phyloP scores from a whole-genome alignment of 2,329 filamentous ascomycete genomes.

The Ophiostoma ips region DNA sequence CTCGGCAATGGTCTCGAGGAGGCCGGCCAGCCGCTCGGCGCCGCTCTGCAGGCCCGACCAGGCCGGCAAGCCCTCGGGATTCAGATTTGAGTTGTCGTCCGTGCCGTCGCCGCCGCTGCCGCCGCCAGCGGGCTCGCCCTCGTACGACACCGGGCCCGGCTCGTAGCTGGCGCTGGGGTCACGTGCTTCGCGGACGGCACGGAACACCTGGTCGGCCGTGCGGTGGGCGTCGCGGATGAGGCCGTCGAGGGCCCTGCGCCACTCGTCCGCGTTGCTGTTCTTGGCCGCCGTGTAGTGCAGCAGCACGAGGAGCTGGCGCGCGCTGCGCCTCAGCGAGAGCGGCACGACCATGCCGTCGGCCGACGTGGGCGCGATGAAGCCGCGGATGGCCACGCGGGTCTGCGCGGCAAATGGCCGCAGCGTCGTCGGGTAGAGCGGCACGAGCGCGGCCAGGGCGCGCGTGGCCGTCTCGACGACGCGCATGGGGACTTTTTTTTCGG shows the following conservation, averaged over 20 bases:
- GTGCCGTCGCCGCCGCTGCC: conserved; percentile 24
- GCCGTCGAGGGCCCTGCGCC: conserved; percentile 51
- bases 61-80: conserved; percentile 33
- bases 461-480: conserved; percentile 53
- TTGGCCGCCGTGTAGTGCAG: conserved; percentile 73
- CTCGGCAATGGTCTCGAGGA: conserved; percentile 51
- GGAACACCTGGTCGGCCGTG: conserved; percentile 63
- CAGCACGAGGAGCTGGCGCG: conserved; percentile 53
- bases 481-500: conserved; percentile 26
- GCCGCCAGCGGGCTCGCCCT: conserved; percentile 34
- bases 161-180: conserved; percentile 46
- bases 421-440: conserved; percentile 71
- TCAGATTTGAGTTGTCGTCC: conserved; percentile 30
- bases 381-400: conserved; percentile 45
- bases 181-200: conserved; percentile 71
- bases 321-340: conserved; percentile 37
- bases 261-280: conserved; percentile 62
- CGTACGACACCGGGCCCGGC: conserved; percentile 26
- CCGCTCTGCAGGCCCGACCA: conserved; percentile 71
- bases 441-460: conserved; percentile 54
- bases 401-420: conserved; percentile 64
- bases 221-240: conserved; percentile 52
- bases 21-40: conserved; percentile 49
- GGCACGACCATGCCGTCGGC: conserved; percentile 36
- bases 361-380: conserved; percentile 50